Conservation (phyloP, 352 stramenopile species). For the Blastocystis sp. region DNA sequence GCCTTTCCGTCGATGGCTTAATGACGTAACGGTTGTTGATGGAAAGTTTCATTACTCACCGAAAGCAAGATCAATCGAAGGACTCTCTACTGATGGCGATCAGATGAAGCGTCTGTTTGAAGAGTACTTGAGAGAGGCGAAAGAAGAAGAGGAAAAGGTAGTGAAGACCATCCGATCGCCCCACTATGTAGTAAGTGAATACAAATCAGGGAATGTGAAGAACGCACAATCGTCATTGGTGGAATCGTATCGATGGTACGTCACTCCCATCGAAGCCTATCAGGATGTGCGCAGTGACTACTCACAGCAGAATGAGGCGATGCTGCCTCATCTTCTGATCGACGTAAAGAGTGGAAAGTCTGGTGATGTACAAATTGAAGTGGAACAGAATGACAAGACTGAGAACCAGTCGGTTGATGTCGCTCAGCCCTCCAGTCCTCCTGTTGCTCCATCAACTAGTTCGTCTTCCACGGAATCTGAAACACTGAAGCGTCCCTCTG, state of each 20-base stretch:
- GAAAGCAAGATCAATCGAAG: neutral
- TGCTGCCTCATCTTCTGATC: neutral
- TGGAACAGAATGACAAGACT: neutral
- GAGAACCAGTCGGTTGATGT: neutral
- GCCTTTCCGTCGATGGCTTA: constrained; percentile 67
- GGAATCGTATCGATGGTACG: constrained; percentile 20
- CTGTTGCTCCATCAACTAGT: neutral
- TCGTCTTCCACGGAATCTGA: neutral
- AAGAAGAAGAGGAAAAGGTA: neutral
- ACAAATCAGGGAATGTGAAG: neutral
- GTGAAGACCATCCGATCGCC: neutral
- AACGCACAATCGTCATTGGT: constrained; percentile 20
- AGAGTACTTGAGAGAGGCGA: neutral
- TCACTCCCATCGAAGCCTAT: constrained; percentile 34
- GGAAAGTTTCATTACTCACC: neutral
- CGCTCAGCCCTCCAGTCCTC: neutral
- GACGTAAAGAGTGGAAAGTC: neutral
- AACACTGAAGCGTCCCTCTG: neutral
- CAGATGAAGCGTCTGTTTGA: neutral
- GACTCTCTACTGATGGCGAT: neutral
- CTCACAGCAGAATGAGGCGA: neutral
- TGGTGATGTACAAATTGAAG: neutral
- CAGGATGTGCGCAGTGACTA: neutral
- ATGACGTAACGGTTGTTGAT: constrained; percentile 44
- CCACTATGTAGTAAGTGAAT: constrained; percentile 25